Evolutionary conservation across 495 filamentous ascomycete genomes (phyloP).

Genomic region (Clavariopsis aquatica): DNA sequence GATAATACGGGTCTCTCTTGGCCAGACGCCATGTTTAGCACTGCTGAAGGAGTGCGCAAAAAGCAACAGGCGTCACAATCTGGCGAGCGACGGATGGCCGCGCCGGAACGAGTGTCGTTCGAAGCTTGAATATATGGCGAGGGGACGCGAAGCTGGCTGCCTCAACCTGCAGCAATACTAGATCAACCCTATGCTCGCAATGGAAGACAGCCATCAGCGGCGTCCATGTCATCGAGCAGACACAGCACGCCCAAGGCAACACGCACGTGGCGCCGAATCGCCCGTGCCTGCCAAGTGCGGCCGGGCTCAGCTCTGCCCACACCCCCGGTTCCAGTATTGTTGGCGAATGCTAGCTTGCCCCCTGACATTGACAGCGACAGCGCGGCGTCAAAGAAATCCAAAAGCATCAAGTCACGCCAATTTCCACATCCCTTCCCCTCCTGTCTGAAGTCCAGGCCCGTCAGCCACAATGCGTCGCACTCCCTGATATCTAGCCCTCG

Average conservation of each 20-base stretch:
- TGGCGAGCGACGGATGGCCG: background rate
- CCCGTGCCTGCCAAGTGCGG: background rate
- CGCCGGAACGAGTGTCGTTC: background rate
- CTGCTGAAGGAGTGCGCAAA: background rate
- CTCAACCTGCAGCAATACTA: too few relatives aligned
- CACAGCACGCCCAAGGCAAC: too few relatives aligned
- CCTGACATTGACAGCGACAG: slow-evolving; percentile 2
- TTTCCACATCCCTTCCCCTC: background rate
- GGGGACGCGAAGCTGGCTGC: too few relatives aligned
- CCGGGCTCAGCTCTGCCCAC: background rate
- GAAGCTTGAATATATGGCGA: too few relatives aligned
- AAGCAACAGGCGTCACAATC: background rate
- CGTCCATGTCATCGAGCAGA: too few relatives aligned
- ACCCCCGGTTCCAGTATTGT: too few relatives aligned
- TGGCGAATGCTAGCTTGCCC: background rate
- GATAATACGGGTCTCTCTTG: slow-evolving; percentile 15
- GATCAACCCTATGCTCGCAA: too few relatives aligned
- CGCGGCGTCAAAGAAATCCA: slow-evolving; percentile 2
- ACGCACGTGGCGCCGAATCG: too few relatives aligned
- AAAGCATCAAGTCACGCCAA: background rate
- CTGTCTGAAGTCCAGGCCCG: background rate
- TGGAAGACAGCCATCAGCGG: too few relatives aligned
- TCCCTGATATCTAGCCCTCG: slow-evolving; percentile 19
- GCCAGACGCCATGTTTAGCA: slow-evolving; percentile 3
- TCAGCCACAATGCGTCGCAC: slow-evolving; percentile 19